Percentiles rank a stretch among this genome's conserved stretches.
phyloP scores from a whole-genome alignment of 2,329 filamentous ascomycete genomes.

The Diaporthe sp. region DNA sequence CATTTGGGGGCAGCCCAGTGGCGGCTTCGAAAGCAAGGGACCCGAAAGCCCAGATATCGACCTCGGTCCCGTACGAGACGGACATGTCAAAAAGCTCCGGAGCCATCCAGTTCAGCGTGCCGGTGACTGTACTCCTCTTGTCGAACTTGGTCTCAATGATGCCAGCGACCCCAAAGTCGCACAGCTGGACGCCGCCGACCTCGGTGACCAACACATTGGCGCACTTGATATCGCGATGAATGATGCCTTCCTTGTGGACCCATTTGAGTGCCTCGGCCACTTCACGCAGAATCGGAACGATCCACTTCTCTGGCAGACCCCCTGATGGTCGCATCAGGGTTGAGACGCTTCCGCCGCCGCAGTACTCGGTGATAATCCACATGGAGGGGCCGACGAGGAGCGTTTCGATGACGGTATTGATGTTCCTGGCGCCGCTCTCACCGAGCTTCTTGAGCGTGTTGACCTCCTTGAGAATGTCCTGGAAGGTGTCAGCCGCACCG shows the following conservation, averaged over 20 bases:
- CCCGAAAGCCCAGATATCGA: conserved; percentile 89
- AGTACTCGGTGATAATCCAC: conserved; percentile 92
- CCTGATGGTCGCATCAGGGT: conserved; percentile 77
- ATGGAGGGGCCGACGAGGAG: conserved; percentile 83
- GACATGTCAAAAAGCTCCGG: conserved; percentile 79
- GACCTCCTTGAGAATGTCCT: conserved; percentile 78
- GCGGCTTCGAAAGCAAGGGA: conserved; percentile 86
- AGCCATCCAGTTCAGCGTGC: conserved; percentile 89
- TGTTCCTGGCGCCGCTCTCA: conserved; percentile 80
- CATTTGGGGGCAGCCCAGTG: conserved; percentile 81
- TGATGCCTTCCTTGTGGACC: conserved; percentile 78
- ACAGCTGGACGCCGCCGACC: conserved; percentile 82
- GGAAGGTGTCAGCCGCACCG: conserved; percentile 75
- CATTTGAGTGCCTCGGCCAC: conserved; percentile 76
- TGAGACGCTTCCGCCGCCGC: conserved; percentile 85
- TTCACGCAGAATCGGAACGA: conserved; percentile 76
- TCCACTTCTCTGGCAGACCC: conserved; percentile 77
- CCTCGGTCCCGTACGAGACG: conserved; percentile 77
- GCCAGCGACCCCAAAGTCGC: conserved; percentile 87
- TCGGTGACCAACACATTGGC: conserved; percentile 87
- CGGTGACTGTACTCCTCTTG: conserved; percentile 85
- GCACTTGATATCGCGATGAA: conserved; percentile 80
- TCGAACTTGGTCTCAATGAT: conserved; percentile 81
- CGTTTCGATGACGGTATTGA: conserved; percentile 86
- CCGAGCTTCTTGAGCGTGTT: conserved; percentile 79